These are phyloP conservation scores for Diaporthe helianthi DNA, from an alignment of 2,329 filamentous ascomycete species.

Conservation along the genomic window DNA sequence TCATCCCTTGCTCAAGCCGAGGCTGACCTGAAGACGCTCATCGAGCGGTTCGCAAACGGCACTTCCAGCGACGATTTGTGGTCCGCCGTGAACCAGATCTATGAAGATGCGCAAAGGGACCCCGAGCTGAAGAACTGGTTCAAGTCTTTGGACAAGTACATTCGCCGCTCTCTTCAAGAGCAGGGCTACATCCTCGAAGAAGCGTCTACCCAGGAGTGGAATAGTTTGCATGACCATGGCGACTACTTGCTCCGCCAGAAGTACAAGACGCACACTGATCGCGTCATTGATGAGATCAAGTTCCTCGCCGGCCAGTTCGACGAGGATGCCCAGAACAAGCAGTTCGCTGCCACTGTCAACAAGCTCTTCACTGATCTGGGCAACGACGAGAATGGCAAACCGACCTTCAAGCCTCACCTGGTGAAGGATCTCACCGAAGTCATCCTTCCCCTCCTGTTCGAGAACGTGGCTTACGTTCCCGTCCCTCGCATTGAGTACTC, in stretches of 20 bases:
- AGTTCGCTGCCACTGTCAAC: slow-evolving; percentile 76
- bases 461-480: slow-evolving; percentile 87
- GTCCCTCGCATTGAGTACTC: slow-evolving; percentile 93
- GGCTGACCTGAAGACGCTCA: slow-evolving; percentile 80
- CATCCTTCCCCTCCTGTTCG: slow-evolving; percentile 82
- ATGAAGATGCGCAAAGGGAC: slow-evolving; percentile 85
- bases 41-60: slow-evolving; percentile 95
- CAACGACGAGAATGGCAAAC: slow-evolving; percentile 82
- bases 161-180: slow-evolving; percentile 84
- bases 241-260: slow-evolving; percentile 87
- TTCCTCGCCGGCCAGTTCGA: slow-evolving; percentile 91
- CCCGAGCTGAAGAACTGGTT: slow-evolving; percentile 91
- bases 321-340: slow-evolving; percentile 83
- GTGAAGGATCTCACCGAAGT: slow-evolving; percentile 88
- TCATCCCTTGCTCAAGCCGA: slow-evolving; percentile 74
- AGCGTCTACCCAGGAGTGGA: slow-evolving; percentile 79
- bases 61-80: slow-evolving; percentile 89
- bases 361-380: slow-evolving; percentile 91
- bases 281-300: slow-evolving; percentile 86
- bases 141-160: slow-evolving; percentile 75
- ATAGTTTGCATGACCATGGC: slow-evolving; percentile 83
- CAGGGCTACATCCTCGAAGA: slow-evolving; percentile 92
- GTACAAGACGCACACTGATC: slow-evolving; percentile 86
- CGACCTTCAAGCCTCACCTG: slow-evolving; percentile 90
- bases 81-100: slow-evolving; percentile 83